Conservation (phyloP, 2,329 filamentous ascomycete species). For the Myriosclerotinia curreyana region DNA sequence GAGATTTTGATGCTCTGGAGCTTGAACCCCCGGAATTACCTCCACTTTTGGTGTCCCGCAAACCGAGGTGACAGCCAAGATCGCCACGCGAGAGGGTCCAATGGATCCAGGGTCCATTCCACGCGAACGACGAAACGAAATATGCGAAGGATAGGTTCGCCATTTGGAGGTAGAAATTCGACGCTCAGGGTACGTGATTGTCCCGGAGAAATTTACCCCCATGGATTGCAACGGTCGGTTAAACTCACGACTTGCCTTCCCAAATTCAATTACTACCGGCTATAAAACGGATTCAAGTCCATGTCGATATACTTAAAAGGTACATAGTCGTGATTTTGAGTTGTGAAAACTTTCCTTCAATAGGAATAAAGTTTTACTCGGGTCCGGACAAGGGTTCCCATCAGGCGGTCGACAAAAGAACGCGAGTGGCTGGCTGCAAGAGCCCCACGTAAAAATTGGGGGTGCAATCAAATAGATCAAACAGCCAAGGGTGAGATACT, state of each 20-base stretch:
- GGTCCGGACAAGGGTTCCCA: slow-evolving; percentile 5
- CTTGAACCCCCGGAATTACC: not conserved
- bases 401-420: not conserved
- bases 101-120: slow-evolving; percentile 1
- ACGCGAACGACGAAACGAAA: not conserved
- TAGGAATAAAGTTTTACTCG: slow-evolving; percentile 10
- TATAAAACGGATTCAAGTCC: not conserved
- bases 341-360: slow-evolving; percentile 9
- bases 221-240: not conserved
- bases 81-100: not conserved
- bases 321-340: not conserved
- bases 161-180: slow-evolving; percentile 1
- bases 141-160: slow-evolving; percentile 8
- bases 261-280: not conserved
- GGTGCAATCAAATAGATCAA: not conserved
- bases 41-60: not conserved
- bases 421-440: slow-evolving; percentile 5
- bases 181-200: not conserved
- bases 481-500: slow-evolving; percentile 7
- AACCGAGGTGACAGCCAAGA: slow-evolving; percentile 3
- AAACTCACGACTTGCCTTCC: not conserved
- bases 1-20: not conserved
- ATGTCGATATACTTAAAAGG: not conserved
- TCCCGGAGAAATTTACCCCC: slow-evolving; percentile 6
- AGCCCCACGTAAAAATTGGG: slow-evolving; percentile 13